Evolutionary conservation across 805 yeast species (phyloP), one percentile per base, ranked within the genome.

Genomic region (Vanderwaltozyma tropicalis): DNA sequence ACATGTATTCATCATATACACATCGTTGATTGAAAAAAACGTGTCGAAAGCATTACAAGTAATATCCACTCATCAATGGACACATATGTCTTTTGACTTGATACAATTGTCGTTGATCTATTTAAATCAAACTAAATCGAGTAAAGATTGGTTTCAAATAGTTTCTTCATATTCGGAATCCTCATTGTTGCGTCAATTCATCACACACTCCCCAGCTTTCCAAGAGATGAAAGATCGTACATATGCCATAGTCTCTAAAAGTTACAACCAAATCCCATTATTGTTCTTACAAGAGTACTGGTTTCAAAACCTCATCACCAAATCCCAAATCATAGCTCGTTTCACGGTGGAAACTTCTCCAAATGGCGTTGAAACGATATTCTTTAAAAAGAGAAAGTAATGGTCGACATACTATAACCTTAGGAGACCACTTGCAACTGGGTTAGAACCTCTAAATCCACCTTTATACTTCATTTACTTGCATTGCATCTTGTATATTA

Each of bases 11-110:
- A 36, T 46, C 9, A 24, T 50, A 3, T 43, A 44, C 22, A 15
- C 41, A 14, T 47, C 57, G 7, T 58, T 53, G 38, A 31, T 47
- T 20, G 49, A 47, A 18, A 26, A 37, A 12, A 39, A 52, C 36
- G 20, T 52, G 18, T 35, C 40, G 5, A 49, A 42, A 16, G 15
- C 32, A 28, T n/a, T 28, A 6, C n/a, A 28, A 22, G 11, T 35
- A 12, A 29, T 10, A n/a, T 19, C 14, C 8, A 15, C 5, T 2
- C 14, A 20, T 5, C 19, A 20, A 3, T 34, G 20, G 13, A 14
- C 5, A 9, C 20, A 28, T 1, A 17, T 28, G 9, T 28, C 20
- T 18, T 2, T 8, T 11, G 20, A 2, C 2, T 18, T 35, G 4
- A 12, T n/a, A 7, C 25, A 26, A 22, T 15, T 24, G 12, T 41